phyloP scores from a whole-genome alignment of 371 early-diverging fungal species.

The Parasitella parasitica region DNA sequence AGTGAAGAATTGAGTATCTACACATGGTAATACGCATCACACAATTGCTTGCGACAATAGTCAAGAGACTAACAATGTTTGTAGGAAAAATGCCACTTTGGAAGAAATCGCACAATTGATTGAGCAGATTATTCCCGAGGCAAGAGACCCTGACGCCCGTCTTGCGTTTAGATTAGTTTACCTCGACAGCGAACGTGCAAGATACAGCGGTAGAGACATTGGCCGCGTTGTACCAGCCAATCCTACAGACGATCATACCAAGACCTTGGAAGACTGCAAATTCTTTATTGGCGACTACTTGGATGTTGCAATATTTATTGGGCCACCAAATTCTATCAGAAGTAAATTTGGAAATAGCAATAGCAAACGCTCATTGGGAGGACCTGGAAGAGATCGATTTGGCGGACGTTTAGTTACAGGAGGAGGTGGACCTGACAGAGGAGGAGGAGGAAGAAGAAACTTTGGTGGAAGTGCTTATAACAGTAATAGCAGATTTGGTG shows the following conservation, averaged over 20 bases:
- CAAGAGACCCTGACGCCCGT: constrained; percentile 49
- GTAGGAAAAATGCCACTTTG: constrained; percentile 68
- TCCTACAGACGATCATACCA: constrained; percentile 47
- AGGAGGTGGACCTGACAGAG: constrained; percentile 1
- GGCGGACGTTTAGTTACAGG: constrained; percentile 2
- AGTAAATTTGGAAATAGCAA: background rate
- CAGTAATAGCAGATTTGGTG: background rate
- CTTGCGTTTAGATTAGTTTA: constrained; percentile 59
- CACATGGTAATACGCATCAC: constrained; percentile 50
- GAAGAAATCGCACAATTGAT: constrained; percentile 65
- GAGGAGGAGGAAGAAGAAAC: background rate
- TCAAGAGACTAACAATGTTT: background rate
- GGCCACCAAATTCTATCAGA: constrained; percentile 29
- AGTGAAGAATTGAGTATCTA: constrained; percentile 57
- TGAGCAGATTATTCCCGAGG: constrained; percentile 53
- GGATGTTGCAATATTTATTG: constrained; percentile 56
- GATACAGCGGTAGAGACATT: constrained; percentile 47
- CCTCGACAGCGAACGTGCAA: constrained; percentile 42
- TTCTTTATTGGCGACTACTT: constrained; percentile 70
- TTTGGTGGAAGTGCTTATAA: constrained; percentile 2
- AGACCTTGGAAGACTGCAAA: constrained; percentile 55
- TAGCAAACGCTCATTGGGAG: background rate
- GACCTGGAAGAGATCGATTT: constrained; percentile 3
- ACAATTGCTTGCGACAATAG: background rate
- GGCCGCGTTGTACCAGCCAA: constrained; percentile 53